Percentiles rank a stretch among this genome's conserved stretches.
phyloP scores from a whole-genome alignment of 2,329 filamentous ascomycete genomes.

The Apiospora aurea region DNA sequence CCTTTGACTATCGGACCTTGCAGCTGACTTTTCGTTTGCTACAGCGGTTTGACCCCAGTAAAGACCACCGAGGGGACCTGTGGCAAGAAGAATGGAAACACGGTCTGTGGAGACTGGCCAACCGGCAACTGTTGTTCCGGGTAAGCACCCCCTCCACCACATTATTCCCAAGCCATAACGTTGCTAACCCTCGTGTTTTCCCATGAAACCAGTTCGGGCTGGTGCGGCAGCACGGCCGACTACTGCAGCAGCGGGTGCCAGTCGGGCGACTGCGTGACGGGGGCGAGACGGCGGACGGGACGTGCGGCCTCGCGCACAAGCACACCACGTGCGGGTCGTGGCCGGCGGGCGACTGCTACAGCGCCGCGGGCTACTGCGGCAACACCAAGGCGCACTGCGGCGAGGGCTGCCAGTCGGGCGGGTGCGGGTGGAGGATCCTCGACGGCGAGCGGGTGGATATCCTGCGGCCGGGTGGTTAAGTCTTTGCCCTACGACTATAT shows the following conservation, averaged over 20 bases:
- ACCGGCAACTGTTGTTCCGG: constrained; percentile 22
- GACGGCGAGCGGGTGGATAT: not conserved
- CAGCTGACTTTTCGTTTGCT: not conserved
- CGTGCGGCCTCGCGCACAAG: constrained; percentile 18
- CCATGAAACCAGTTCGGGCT: not conserved
- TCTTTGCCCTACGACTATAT: too few species aligned
- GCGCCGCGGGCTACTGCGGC: constrained; percentile 17
- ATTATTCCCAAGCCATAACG: too few species aligned
- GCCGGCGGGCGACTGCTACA: constrained; percentile 22
- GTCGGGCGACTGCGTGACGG: constrained; percentile 15
- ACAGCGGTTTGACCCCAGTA: not conserved
- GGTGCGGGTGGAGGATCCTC: not conserved
- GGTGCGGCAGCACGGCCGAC: constrained; percentile 1
- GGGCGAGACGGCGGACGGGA: constrained; percentile 21
- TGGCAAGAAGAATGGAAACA: constrained; percentile 4
- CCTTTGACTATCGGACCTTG: not conserved
- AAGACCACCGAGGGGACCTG: constrained; percentile 17
- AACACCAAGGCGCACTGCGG: constrained; percentile 18
- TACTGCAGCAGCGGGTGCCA: constrained; percentile 25
- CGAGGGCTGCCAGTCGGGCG: constrained; percentile 21
- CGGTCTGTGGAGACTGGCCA: constrained; percentile 18
- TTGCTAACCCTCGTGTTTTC: too few species aligned
- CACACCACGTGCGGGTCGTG: constrained; percentile 20
- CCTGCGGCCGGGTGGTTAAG: not conserved
- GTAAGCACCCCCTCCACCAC: not conserved